These are phyloP conservation scores for Monosporascus sp. DNA, from an alignment of 2,329 filamentous ascomycete species.

Conservation along the genomic window DNA sequence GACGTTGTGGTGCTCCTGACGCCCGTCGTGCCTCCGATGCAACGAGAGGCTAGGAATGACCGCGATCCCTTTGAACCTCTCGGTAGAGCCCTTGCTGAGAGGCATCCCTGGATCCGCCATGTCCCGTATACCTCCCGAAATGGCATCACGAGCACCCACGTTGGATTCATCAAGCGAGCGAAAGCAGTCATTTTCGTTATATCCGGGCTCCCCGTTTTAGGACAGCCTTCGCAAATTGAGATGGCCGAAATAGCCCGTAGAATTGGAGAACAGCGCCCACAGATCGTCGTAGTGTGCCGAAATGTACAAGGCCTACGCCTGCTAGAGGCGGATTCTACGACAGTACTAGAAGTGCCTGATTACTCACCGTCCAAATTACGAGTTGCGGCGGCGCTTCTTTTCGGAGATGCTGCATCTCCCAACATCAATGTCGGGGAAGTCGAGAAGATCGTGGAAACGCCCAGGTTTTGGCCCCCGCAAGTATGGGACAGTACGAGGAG, in stretches of 20 bases:
- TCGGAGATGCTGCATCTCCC: conserved; percentile 30
- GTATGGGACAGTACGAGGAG: conserved; percentile 26
- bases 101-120: conserved; percentile 60
- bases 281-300: conserved; percentile 49
- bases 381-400: conserved; percentile 46
- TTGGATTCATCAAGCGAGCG: conserved; percentile 56
- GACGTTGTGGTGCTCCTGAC: conserved; percentile 59
- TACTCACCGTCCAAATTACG: conserved; percentile 44
- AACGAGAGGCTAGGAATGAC: conserved; percentile 33
- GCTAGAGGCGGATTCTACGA: conserved; percentile 41
- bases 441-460: conserved; percentile 26
- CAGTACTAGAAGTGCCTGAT: conserved; percentile 44
- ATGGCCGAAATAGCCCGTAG: conserved; percentile 40
- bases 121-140: conserved; percentile 62
- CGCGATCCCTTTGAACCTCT: conserved; percentile 69
- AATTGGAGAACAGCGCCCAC: conserved; percentile 43
- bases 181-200: conserved; percentile 58
- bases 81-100: conserved; percentile 55
- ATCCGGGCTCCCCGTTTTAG: conserved; percentile 39
- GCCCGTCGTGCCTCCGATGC: conserved; percentile 46
- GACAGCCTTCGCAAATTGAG: conserved; percentile 47
- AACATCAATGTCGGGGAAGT: conserved; percentile 16
- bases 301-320: conserved; percentile 33
- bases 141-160: conserved; percentile 60
- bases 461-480: conserved; percentile 36